Conservation (phyloP, 345 rosid genomes). For the Erucastrum elatum region DNA sequence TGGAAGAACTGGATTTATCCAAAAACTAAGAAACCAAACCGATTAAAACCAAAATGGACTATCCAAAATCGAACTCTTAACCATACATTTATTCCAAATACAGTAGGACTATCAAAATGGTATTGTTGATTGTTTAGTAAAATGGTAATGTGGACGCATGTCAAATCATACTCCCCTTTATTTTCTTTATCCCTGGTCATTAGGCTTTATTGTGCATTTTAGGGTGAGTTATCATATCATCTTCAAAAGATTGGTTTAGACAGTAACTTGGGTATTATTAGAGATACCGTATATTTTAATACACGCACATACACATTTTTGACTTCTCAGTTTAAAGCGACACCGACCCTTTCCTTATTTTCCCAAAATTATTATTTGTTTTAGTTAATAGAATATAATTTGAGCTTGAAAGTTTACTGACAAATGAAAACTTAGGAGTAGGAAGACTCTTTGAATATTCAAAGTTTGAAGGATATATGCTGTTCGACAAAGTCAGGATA, state of each 20-base stretch:
- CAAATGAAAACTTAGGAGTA: constrained; percentile 12
- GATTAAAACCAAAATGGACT: neutral
- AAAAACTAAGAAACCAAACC: neutral
- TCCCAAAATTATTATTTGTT: constrained; percentile 18
- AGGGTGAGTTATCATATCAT: constrained; percentile 23
- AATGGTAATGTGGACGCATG: constrained; percentile 20
- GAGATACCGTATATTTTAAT: constrained; percentile 11
- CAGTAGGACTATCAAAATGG: neutral
- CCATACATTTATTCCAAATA: neutral
- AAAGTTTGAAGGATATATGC: constrained; percentile 29
- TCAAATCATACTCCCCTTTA: constrained; percentile 39
- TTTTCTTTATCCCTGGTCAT: constrained; percentile 44
- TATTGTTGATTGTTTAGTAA: neutral
- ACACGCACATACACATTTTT: constrained; percentile 29
- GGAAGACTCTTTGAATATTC: constrained; percentile 45
- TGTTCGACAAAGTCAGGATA: constrained; percentile 25
- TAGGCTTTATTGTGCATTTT: constrained; percentile 33
- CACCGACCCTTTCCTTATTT: constrained; percentile 40
- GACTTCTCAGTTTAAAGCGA: constrained; percentile 33
- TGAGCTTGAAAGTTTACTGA: constrained; percentile 29
- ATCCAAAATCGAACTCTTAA: neutral
- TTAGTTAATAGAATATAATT: neutral
- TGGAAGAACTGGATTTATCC: neutral
- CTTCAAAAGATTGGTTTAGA: constrained; percentile 24
- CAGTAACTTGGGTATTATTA: constrained; percentile 5